Percentiles rank a stretch among this genome's conserved stretches.
Evolutionary conservation across 2,329 filamentous ascomycete species (phyloP).

Genomic region (Pseudocercospora macadamiae): DNA sequence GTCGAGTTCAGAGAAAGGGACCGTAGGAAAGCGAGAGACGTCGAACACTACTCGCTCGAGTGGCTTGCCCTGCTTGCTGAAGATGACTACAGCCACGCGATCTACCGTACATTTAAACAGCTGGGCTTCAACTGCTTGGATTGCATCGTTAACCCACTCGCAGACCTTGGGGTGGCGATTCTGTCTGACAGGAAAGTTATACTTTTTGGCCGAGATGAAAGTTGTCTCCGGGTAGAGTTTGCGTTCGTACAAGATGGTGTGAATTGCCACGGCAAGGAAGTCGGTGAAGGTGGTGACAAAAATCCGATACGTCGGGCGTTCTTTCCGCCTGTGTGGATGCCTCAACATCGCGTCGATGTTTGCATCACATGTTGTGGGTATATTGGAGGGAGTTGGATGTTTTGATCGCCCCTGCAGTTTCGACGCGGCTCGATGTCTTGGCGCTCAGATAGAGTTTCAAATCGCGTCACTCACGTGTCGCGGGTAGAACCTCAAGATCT

Average conservation of each 20-base stretch:
- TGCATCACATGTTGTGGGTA: background rate
- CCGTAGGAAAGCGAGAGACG: slow-evolving; percentile 58
- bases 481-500: background rate
- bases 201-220: slow-evolving; percentile 78
- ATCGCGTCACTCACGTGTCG: background rate
- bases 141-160: slow-evolving; percentile 80
- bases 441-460: background rate
- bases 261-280: slow-evolving; percentile 80
- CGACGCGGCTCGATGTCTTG: background rate
- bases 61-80: slow-evolving; percentile 54
- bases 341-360: background rate
- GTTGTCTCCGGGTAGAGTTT: slow-evolving; percentile 74
- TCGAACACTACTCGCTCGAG: slow-evolving; percentile 65
- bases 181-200: slow-evolving; percentile 82
- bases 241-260: slow-evolving; percentile 84
- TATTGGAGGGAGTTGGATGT: background rate
- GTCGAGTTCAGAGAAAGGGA: slow-evolving; percentile 51
- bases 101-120: slow-evolving; percentile 63
- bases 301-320: slow-evolving; percentile 48
- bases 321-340: slow-evolving; percentile 27
- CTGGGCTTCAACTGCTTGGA: slow-evolving; percentile 71
- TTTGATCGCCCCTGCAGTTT: background rate
- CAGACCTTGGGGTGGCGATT: slow-evolving; percentile 85
- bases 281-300: slow-evolving; percentile 72
- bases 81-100: slow-evolving; percentile 60